Evolutionary conservation across 495 filamentous ascomycete species (phyloP).

Genomic region (Bryoglossum gracile): DNA sequence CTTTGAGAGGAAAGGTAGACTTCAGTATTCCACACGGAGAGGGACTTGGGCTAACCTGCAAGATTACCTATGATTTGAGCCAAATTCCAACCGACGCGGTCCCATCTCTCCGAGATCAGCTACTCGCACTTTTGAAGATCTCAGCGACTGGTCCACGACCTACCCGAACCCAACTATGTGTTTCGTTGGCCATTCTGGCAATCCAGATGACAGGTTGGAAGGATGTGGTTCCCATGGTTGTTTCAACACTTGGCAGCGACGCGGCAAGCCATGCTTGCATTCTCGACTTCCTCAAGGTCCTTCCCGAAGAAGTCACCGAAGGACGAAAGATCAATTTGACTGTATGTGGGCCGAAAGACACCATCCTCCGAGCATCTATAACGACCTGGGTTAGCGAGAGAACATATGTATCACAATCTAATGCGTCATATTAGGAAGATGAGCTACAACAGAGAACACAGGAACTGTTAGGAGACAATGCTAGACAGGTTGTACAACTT

Average conservation of each 20-base stretch:
- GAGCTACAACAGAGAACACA: conserved; percentile 73
- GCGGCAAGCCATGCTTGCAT: conserved; percentile 74
- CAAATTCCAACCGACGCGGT: conserved; percentile 76
- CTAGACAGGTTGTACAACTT: conserved; percentile 73
- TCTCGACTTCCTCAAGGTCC: conserved; percentile 89
- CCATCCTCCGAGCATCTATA: conserved; percentile 37
- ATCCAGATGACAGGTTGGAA: conserved; percentile 97
- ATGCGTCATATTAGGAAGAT: conserved; percentile 72
- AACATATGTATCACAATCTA: conserved; percentile 44
- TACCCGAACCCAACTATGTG: conserved; percentile 88
- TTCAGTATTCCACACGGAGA: too few species aligned
- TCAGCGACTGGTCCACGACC: conserved; percentile 82
- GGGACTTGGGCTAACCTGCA: conserved; percentile 9
- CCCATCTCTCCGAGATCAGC: conserved; percentile 67
- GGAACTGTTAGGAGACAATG: conserved; percentile 86
- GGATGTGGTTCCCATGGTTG: conserved; percentile 77
- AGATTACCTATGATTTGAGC: conserved; percentile 80
- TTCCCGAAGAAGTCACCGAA: conserved; percentile 98
- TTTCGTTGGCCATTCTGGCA: conserved; percentile 86
- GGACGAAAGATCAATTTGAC: conserved; percentile 97
- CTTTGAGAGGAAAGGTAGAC: conserved; percentile 91
- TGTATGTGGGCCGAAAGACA: conserved; percentile 69
- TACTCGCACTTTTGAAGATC: conserved; percentile 67
- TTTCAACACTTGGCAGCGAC: conserved; percentile 67
- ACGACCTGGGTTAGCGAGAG: conserved; percentile 33